Percentiles rank a stretch among this genome's conserved stretches.
These are phyloP conservation scores for Aaosphaeria pasadenensis DNA, from an alignment of 2,329 filamentous ascomycete genomes.

Conservation along the genomic window DNA sequence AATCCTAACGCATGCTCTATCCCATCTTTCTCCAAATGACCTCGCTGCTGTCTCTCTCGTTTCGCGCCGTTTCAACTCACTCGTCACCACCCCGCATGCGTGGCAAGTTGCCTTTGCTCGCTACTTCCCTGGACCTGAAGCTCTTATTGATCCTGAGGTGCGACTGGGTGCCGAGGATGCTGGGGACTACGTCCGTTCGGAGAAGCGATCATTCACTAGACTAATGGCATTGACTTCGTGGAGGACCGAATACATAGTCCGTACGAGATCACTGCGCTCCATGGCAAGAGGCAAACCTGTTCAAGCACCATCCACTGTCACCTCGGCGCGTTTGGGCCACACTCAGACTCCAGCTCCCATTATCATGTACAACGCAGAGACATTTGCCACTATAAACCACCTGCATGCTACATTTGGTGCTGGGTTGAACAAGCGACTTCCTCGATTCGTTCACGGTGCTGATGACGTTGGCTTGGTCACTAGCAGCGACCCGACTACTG, in stretches of 20 bases:
- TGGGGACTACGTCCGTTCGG: conserved; percentile 57
- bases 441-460: conserved; percentile 79
- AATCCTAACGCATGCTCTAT: conserved; percentile 85
- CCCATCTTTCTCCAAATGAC: conserved; percentile 82
- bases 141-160: conserved; percentile 41
- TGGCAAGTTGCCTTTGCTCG: conserved; percentile 92
- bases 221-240: conserved; percentile 84
- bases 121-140: conserved; percentile 77
- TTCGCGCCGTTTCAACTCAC: conserved; percentile 78
- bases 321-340: conserved; percentile 51
- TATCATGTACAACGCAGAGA: conserved; percentile 80
- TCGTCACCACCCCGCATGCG: conserved; percentile 88
- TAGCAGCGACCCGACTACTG: conserved; percentile 73
- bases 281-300: conserved; percentile 76
- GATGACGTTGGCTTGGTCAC: conserved; percentile 76
- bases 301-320: conserved; percentile 52
- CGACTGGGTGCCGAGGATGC: conserved; percentile 43
- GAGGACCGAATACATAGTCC: conserved; percentile 91
- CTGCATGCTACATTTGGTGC: conserved; percentile 74
- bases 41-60: conserved; percentile 80
- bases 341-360: conserved; percentile 70
- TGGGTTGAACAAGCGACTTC: conserved; percentile 65
- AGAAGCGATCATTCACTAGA: conserved; percentile 76
- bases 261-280: conserved; percentile 79
- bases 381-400: conserved; percentile 75